These are phyloP conservation scores for Marsdenia floribunda DNA, from an alignment of 257 asterid genomes.

Conservation along the genomic window DNA sequence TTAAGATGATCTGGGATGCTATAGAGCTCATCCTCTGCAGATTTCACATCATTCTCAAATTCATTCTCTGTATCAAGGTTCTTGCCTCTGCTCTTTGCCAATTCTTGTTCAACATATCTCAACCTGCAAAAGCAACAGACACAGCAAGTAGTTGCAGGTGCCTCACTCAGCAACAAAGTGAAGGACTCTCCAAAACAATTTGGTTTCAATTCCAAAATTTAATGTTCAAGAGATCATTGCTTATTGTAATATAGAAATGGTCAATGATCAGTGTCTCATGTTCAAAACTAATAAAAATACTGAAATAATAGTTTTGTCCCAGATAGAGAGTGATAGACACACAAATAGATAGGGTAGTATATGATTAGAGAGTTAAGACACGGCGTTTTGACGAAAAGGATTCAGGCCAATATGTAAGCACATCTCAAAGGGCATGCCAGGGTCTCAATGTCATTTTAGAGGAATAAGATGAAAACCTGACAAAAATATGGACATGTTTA, in stretches of 20 bases:
- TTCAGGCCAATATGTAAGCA: background rate
- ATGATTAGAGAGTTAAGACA: background rate
- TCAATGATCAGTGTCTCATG: background rate
- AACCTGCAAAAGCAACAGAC: constrained; percentile 43
- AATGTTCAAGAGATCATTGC: background rate
- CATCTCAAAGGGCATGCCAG: background rate
- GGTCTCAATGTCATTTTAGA: background rate
- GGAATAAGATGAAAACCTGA: background rate
- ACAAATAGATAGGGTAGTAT: background rate
- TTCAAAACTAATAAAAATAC: background rate
- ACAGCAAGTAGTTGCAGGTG: background rate
- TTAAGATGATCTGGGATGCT: constrained; percentile 90
- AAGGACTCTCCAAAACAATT: background rate
- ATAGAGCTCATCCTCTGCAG: constrained; percentile 85
- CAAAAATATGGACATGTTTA: background rate
- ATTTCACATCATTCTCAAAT: constrained; percentile 61
- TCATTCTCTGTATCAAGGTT: constrained; percentile 48
- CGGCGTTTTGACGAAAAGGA: background rate
- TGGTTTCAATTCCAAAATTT: too few relatives aligned
- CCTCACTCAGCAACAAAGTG: background rate
- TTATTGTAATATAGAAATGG: background rate
- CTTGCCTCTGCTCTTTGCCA: constrained; percentile 88
- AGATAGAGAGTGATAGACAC: background rate
- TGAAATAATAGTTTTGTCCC: background rate
- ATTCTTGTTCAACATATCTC: constrained; percentile 84